Base-by-base conservation (phyloP, 257 asterid species). In the Solanum pinnatisectum region DNA sequence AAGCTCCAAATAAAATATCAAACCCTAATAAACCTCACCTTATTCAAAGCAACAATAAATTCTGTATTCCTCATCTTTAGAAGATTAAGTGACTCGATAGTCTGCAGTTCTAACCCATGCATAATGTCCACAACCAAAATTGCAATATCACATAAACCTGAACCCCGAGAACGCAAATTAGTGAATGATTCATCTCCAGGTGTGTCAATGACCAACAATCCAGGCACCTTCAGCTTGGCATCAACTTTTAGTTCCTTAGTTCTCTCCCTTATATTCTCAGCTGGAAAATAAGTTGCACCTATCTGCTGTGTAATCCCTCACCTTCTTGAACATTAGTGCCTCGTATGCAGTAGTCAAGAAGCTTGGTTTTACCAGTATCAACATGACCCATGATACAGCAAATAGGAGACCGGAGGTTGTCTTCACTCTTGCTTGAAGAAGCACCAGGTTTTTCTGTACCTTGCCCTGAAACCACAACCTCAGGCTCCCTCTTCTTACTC, bases 311-410 rank as follows among this genome's bases (percentile, higher is more conserved):
- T 97, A 89, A 97, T 96, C 84, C 99, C 98, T 88, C 99, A 40
- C 99, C 99, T 93, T 96, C 99, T 93, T 97, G 99, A 91, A 97
- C 99, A 91, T 95, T 94, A 87, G 99, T 96, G 70, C 99, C 98
- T 89, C 99, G 91, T 89, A 97, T 95, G 92, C 99, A n/a, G n/a
- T n/a, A 97, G 84, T 97, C 99, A 83, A 97, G 99, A 87, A 97
- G 91, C 92, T 96, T 94, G 32, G 99, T 97, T 91, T 97, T 97
- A 82, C 99, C 99, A 49, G 99, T 94, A 93, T 97, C 99, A 40
- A 97, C 99, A 81, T 96, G 99, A 27, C 98, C 99, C 99, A 97
- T 97, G 76, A 97, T 97, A 93, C 99, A 97, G 86, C 99, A 97
- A 87, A 97, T 97, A 16, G 99, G 99, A 63, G 99, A 97, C 33